Base-by-base conservation (phyloP, 768 basidiomycete species). In the Tremella fuciformis region DNA sequence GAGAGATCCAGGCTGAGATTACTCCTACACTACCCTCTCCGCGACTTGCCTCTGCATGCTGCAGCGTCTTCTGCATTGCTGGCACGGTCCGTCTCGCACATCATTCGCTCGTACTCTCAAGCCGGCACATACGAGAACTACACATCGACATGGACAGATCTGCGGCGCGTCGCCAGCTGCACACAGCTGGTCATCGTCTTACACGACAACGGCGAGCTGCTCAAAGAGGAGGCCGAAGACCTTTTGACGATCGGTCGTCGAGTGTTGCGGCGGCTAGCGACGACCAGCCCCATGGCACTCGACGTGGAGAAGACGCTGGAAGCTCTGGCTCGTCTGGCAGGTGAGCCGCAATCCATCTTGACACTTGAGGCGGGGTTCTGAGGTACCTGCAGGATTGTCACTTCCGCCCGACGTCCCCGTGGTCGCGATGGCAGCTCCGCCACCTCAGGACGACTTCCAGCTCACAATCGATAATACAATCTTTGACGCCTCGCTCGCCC, bases 211-310 rank as follows among this genome's bases (percentile, higher is more conserved):
- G 39, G 39, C n/a, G 39, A 40, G 39, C 39, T 40, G 39, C 13
- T 40, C 39, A 40, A 40, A 11, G 39, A 40, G 13, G 39, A 40
- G 39, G 39, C 39, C 39, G 13, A 40, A 40, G 39, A 40, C 22
- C 26, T 16, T 41, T 22, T 18, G 52, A 59, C 24, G 58, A 51
- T 59, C 24, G 50, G 42, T 3, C 42, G 53, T 16, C 47, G 54
- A 16, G 41, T 59, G 13, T 53, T 49, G 8, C 53, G 50, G 9
- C 47, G 39, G 22, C 55, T 37, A 3, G 13, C n/a, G 11, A 59
- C 58, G 16, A 59, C 46, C 25, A 25, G 42, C 42, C 40, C 50
- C n/a, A 59, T 59, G 24, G 50, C 58, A 13, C 15, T 19, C 11
- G 39, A 40, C 39, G 39, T 40, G 39, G 39, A 40, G 39, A 40